A percentile compares a stretch with the other conserved stretches of the same genome.
Evolutionary conservation across 495 filamentous ascomycete species (phyloP).

Genomic region (Penicillium canescens): DNA sequence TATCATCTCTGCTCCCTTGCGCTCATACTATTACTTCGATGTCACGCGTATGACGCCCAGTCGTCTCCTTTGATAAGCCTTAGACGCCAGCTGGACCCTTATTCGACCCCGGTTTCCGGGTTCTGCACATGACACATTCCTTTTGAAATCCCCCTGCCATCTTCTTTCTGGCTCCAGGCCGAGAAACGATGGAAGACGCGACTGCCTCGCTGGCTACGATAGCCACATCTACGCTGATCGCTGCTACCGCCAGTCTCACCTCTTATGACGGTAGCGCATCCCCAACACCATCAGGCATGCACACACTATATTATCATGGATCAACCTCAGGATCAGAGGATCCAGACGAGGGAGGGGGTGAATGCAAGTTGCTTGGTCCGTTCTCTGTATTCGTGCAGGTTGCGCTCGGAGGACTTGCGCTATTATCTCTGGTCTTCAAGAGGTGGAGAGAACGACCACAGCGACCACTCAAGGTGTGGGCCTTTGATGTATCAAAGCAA

Average conservation of each 20-base stretch:
- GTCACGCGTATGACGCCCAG: slow-evolving; percentile 8
- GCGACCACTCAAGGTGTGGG: slow-evolving; percentile 91
- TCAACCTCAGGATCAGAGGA: slow-evolving; percentile 4
- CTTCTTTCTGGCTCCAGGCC: not conserved
- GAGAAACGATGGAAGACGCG: slow-evolving; percentile 8
- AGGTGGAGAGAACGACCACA: slow-evolving; percentile 89
- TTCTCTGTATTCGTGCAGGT: slow-evolving; percentile 89
- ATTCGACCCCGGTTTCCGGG: not conserved
- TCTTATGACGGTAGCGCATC: not conserved
- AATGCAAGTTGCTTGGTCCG: slow-evolving; percentile 80
- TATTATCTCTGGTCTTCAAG: slow-evolving; percentile 88
- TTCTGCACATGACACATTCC: not conserved
- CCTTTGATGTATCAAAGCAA: slow-evolving; percentile 95
- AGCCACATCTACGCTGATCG: slow-evolving; percentile 22
- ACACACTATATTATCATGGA: slow-evolving; percentile 22
- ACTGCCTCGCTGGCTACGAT: slow-evolving; percentile 16
- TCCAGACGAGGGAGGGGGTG: slow-evolving; percentile 51
- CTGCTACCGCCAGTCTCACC: slow-evolving; percentile 9
- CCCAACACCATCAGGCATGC: slow-evolving; percentile 8
- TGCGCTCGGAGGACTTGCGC: slow-evolving; percentile 79
- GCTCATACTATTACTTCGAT: not conserved
- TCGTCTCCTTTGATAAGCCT: slow-evolving; percentile 3
- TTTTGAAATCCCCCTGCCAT: not conserved
- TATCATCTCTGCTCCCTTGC: not conserved
- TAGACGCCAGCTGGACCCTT: not conserved